Evolutionary conservation across 2,329 filamentous ascomycete genomes (phyloP), one percentile per base, ranked within the genome.

Genomic region (Hypoxylon rubiginosum): DNA sequence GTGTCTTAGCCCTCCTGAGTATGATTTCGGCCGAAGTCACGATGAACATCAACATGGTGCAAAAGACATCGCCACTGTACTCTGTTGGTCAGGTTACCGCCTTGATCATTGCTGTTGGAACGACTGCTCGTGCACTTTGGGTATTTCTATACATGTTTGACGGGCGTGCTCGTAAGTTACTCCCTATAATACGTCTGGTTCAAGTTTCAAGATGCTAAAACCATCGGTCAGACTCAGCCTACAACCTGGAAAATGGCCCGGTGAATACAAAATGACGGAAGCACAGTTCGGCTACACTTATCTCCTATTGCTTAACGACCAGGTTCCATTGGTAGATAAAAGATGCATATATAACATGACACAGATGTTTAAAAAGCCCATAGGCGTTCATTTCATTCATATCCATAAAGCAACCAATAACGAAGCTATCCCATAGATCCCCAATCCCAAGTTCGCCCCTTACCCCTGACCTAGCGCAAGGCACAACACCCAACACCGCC

Each of bases 51-150:
- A 66, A 66, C 50, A 36, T 32, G 36, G 58, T 66, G 6, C 46
- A 60, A 11, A 66, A 66, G 58, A 56, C 54, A 0, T 57, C 54
- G 11, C 59, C 50, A 8, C 30, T 60, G 36, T 66, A 66, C 32
- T 19, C 34, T 7, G 64, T 66, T 28, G 64, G 64, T 21, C 64
- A 63, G 48, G 50, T 66, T 30, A 66, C 59, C 11, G 55, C 64
- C 13, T 32, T 66, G 21, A 24, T 58, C 4, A 63, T 66, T 49
- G 58, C 64, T 21, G 36, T 48, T 15, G 58, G 55, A 21, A 66
- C 64, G 5, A 49, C 51, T 21, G 10, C 30, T 49, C 50, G 64
- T 17, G 64, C 58, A 3, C 34, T 66, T 9, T 66, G 59, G 64
- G 55, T 62, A 8, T 66, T 66, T 15, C 10, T 60, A 3, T 60